Conservation (phyloP, 345 rosid genomes). For the Eucalyptus caleyi region DNA sequence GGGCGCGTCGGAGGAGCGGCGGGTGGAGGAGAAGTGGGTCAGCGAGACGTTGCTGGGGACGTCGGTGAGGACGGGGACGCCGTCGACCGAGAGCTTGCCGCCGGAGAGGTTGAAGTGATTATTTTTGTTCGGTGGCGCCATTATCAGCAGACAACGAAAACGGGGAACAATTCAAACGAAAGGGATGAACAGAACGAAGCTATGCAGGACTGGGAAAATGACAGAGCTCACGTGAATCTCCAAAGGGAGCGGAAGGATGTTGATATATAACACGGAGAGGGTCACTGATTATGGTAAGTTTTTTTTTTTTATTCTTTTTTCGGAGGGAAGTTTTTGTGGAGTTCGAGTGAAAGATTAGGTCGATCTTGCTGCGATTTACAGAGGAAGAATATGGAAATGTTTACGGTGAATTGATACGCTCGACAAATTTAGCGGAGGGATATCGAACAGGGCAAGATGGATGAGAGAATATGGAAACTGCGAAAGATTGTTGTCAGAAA, state of each 20-base stretch:
- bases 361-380: neutral
- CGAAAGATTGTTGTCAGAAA: neutral
- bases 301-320: neutral
- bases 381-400: neutral
- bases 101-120: constrained; percentile 23
- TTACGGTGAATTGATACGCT: neutral
- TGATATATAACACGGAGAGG: neutral
- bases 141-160: neutral
- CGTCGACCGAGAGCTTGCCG: constrained; percentile 34
- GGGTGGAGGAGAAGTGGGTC: constrained; percentile 25
- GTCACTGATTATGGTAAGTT: neutral
- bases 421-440: neutral
- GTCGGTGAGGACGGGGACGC: constrained; percentile 39
- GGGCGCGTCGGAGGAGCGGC: constrained; percentile 39
- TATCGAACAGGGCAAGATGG: neutral
- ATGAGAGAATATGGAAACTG: neutral
- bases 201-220: neutral
- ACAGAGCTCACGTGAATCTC: neutral
- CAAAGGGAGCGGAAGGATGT: neutral
- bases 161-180: neutral
- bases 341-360: neutral
- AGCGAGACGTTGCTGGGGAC: constrained; percentile 56
- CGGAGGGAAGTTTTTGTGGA: neutral
- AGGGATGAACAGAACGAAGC: neutral
- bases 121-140: constrained; percentile 60